Evolutionary conservation across 805 yeast genomes (phyloP).

Genomic region (Saccharomycopsis microspora): DNA sequence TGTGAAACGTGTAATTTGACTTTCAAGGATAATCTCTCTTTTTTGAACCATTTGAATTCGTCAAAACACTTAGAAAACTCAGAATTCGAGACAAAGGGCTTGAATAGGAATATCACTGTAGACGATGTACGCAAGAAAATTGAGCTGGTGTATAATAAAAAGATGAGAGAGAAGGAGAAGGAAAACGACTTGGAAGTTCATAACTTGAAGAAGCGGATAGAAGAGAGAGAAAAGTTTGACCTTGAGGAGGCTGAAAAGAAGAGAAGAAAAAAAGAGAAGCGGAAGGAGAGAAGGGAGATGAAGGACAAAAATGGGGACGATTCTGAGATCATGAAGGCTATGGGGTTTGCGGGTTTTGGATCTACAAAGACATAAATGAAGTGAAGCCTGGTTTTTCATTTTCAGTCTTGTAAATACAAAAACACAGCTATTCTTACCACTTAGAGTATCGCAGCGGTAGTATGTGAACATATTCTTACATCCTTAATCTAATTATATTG

Average conservation of each 20-base stretch:
- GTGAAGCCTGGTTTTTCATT: no score
- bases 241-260: not conserved
- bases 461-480: no score
- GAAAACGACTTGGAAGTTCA: conserved; percentile 10
- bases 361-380: not conserved
- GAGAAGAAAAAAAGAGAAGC: not conserved
- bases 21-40: conserved; percentile 71
- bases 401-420: no score
- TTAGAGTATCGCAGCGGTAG: no score
- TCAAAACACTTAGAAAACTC: conserved; percentile 46
- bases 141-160: conserved; percentile 3
- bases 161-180: conserved; percentile 3
- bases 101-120: conserved; percentile 8
- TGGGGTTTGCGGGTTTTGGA: conserved; percentile 4
- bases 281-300: conserved; percentile 2
- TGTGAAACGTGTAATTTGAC: conserved; percentile 75
- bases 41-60: conserved; percentile 72
- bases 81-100: conserved; percentile 17
- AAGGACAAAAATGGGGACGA: not conserved
- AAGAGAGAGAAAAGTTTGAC: conserved; percentile 9
- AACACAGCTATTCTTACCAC: no score
- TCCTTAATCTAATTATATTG: no score
- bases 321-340: conserved; percentile 1
- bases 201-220: conserved; percentile 13
- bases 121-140: conserved; percentile 12